A percentile compares a stretch with the other conserved stretches of the same genome.
Conservation (phyloP, 768 basidiomycete genomes). For the Agrocybe pediades region DNA sequence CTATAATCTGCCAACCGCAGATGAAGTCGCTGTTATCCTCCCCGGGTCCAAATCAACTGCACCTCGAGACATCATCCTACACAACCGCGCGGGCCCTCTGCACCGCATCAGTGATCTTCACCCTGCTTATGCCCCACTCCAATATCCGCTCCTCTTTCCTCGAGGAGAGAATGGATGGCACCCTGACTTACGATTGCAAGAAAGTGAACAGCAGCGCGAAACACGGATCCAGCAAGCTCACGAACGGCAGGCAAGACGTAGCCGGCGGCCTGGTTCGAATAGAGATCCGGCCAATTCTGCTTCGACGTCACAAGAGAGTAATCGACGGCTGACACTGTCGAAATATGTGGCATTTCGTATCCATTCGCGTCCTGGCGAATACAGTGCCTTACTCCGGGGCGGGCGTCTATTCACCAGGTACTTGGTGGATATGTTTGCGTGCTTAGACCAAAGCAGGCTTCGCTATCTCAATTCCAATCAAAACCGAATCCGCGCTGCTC, state of each 20-base stretch:
- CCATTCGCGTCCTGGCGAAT: constrained; percentile 25
- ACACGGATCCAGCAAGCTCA: constrained; percentile 20
- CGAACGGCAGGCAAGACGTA: no score
- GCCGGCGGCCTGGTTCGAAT: no score
- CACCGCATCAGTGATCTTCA: constrained; percentile 24
- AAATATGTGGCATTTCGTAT: constrained; percentile 34
- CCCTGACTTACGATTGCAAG: constrained; percentile 33
- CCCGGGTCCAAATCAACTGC: neutral
- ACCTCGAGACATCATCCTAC: constrained; percentile 21
- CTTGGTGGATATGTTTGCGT: constrained; percentile 37
- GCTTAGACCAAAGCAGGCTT: constrained; percentile 37
- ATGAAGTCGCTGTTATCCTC: constrained; percentile 18
- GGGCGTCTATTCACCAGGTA: constrained; percentile 40
- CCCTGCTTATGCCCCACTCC: constrained; percentile 23
- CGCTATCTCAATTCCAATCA: constrained; percentile 35
- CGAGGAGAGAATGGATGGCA: constrained; percentile 24
- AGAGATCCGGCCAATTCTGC: no score
- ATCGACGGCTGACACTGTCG: constrained; percentile 27
- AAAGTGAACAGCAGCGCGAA: constrained; percentile 20
- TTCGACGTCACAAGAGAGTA: no score
- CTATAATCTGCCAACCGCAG: constrained; percentile 37
- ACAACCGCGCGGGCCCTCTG: constrained; percentile 7
- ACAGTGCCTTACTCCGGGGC: constrained; percentile 30
- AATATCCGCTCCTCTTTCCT: constrained; percentile 25
- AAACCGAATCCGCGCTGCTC: constrained; percentile 28